Conservation (phyloP, 352 stramenopile species). For the Pilasporangium apinafurcum region DNA sequence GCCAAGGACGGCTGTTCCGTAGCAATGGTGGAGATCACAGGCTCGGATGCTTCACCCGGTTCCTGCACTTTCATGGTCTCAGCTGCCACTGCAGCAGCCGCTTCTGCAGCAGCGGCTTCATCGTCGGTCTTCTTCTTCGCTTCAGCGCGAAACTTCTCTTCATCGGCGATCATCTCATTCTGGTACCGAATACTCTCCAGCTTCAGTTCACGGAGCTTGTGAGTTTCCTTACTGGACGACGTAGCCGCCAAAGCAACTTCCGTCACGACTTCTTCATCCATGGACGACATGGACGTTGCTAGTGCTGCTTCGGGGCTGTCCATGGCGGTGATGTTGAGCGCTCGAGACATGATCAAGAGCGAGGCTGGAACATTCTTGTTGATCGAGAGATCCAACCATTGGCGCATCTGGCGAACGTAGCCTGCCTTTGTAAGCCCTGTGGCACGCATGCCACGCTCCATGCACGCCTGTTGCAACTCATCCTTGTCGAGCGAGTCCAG, state of each 20-base stretch:
- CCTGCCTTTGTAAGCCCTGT: constrained; percentile 95
- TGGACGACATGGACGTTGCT: constrained; percentile 82
- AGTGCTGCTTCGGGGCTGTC: constrained; percentile 83
- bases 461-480: constrained; percentile 95
- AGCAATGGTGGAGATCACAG: neutral
- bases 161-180: constrained; percentile 93
- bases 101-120: constrained; percentile 30
- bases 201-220: constrained; percentile 77
- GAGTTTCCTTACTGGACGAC: constrained; percentile 49
- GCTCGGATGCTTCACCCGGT: constrained; percentile 20
- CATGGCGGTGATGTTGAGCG: constrained; percentile 92
- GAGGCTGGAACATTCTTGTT: constrained; percentile 98
- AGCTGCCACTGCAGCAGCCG: constrained; percentile 7
- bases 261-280: constrained; percentile 85
- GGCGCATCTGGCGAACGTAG: constrained; percentile 93
- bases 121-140: constrained; percentile 77
- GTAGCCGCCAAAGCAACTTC: constrained; percentile 81
- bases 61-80: constrained; percentile 10
- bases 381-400: constrained; percentile 98
- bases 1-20: neutral
- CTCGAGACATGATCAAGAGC: constrained; percentile 97
- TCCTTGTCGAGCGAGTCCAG: constrained; percentile 97
- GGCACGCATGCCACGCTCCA: constrained; percentile 96
- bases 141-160: constrained; percentile 88
- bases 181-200: constrained; percentile 93